A percentile compares a stretch with the other conserved stretches of the same genome.
Conservation (phyloP, 768 basidiomycete genomes). For the Trametes coccinea region DNA sequence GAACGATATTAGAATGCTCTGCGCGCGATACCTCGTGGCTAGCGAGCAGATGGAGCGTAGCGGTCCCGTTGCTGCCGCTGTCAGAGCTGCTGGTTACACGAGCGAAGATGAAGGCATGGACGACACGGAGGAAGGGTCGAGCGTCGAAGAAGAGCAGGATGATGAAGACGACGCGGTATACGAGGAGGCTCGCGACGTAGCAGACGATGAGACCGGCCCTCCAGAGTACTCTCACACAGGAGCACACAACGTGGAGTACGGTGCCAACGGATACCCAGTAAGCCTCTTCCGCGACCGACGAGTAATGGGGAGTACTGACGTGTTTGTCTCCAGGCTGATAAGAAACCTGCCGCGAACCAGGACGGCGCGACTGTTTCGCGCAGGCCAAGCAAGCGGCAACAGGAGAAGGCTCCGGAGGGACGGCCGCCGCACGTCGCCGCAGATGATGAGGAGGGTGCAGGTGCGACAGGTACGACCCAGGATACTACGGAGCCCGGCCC, state of each 20-base stretch:
- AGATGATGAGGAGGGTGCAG: slow-evolving; percentile 19
- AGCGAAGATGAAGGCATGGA: slow-evolving; percentile 71
- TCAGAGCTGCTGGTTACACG: slow-evolving; percentile 84
- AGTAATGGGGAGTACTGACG: neutral
- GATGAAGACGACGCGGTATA: slow-evolving; percentile 52
- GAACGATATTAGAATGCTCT: slow-evolving; percentile 95
- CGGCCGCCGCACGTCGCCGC: slow-evolving; percentile 37
- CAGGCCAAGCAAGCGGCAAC: slow-evolving; percentile 57
- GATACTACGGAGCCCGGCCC: slow-evolving; percentile 1
- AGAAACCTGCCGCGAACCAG: slow-evolving; percentile 37
- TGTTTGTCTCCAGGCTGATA: slow-evolving; percentile 43
- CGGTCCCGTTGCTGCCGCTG: slow-evolving; percentile 91
- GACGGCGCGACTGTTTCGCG: slow-evolving; percentile 40
- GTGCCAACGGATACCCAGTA: slow-evolving; percentile 33
- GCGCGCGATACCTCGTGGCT: slow-evolving; percentile 90
- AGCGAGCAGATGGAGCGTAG: slow-evolving; percentile 91
- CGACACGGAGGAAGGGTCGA: slow-evolving; percentile 60
- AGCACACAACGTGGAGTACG: slow-evolving; percentile 41
- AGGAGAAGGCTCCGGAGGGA: slow-evolving; percentile 75
- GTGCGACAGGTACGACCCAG: neutral
- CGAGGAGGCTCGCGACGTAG: slow-evolving; percentile 45
- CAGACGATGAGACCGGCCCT: slow-evolving; percentile 50
- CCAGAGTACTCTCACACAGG: slow-evolving; percentile 59
- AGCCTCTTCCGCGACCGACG: slow-evolving; percentile 31
- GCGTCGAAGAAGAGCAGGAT: slow-evolving; percentile 48